phyloP scores from a whole-genome alignment of 202 grass and related monocot genomes.

The Cymbopogon flexuosus region DNA sequence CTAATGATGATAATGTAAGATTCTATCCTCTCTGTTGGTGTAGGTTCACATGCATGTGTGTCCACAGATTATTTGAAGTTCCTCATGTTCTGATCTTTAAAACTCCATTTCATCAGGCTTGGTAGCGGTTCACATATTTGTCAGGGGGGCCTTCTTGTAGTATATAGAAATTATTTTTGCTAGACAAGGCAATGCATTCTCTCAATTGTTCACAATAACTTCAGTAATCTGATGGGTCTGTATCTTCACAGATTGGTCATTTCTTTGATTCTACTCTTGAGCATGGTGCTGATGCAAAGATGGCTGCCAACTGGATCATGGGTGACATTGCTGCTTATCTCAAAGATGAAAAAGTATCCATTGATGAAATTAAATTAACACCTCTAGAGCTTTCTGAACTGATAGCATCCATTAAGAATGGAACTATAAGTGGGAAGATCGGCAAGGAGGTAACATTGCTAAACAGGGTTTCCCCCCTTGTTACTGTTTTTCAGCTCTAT shows the following conservation, averaged over 20 bases:
- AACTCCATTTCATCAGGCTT: slow-evolving; percentile 10
- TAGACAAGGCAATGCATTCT: neutral
- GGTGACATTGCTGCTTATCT: slow-evolving; percentile 87
- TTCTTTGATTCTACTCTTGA: slow-evolving; percentile 82
- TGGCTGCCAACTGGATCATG: slow-evolving; percentile 98
- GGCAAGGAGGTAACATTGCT: slow-evolving; percentile 70
- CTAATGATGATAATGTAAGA: slow-evolving; percentile 87
- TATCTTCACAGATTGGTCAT: slow-evolving; percentile 61
- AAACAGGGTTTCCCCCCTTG: neutral
- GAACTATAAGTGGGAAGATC: slow-evolving; percentile 94
- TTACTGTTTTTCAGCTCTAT: neutral
- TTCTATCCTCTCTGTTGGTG: slow-evolving; percentile 16
- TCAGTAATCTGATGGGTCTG: slow-evolving; percentile 19
- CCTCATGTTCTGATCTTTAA: slow-evolving; percentile 7
- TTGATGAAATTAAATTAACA: slow-evolving; percentile 82
- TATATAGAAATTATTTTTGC: neutral
- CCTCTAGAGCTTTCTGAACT: slow-evolving; percentile 73
- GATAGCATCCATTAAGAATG: slow-evolving; percentile 72
- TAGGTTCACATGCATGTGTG: slow-evolving; percentile 14
- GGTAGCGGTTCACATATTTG: neutral
- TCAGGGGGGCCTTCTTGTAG: neutral
- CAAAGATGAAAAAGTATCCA: slow-evolving; percentile 75
- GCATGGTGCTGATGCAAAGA: slow-evolving; percentile 72
- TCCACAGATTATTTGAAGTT: slow-evolving; percentile 15
- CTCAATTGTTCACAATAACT: neutral